Percentiles rank a stretch among this genome's conserved stretches.
Evolutionary conservation across 305 asterid genomes (phyloP).

Genomic region (Striga hermonthica): DNA sequence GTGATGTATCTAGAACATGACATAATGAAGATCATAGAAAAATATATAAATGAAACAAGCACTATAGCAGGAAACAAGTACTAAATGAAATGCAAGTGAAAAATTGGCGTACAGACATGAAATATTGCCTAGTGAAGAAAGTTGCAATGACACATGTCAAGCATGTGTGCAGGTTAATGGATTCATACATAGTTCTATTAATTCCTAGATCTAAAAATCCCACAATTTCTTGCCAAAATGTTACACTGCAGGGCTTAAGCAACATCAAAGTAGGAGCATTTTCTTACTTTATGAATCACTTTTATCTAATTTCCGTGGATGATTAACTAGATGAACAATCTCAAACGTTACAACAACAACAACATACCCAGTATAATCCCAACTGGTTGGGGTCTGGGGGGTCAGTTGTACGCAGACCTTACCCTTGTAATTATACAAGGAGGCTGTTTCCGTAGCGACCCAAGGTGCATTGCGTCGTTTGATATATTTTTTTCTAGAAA

Average conservation of each 20-base stretch:
- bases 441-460: too few species aligned
- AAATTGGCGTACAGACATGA: background rate
- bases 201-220: slow-evolving; percentile 2
- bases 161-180: slow-evolving; percentile 5
- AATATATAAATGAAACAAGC: slow-evolving; percentile 11
- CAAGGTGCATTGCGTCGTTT: too few species aligned
- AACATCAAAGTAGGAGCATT: slow-evolving; percentile 1
- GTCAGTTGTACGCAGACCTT: too few species aligned
- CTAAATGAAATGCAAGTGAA: background rate
- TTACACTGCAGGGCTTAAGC: background rate
- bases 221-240: slow-evolving; percentile 1
- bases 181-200: background rate
- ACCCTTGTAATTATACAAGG: too few species aligned
- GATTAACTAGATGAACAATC: slow-evolving; percentile 20
- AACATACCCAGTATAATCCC: too few species aligned
- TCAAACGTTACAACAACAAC: too few species aligned
- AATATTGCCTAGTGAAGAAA: slow-evolving; percentile 22
- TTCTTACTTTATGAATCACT: background rate
- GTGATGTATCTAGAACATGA: slow-evolving; percentile 70
- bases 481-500: too few species aligned
- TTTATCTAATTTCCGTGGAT: slow-evolving; percentile 17
- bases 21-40: slow-evolving; percentile 15
- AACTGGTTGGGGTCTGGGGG: too few species aligned
- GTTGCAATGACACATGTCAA: slow-evolving; percentile 16
- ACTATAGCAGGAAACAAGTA: slow-evolving; percentile 10